Evolutionary conservation across 148 eudicot species (phyloP), one percentile per base, ranked within the genome.

Genomic region (Rhododendron henanense): DNA sequence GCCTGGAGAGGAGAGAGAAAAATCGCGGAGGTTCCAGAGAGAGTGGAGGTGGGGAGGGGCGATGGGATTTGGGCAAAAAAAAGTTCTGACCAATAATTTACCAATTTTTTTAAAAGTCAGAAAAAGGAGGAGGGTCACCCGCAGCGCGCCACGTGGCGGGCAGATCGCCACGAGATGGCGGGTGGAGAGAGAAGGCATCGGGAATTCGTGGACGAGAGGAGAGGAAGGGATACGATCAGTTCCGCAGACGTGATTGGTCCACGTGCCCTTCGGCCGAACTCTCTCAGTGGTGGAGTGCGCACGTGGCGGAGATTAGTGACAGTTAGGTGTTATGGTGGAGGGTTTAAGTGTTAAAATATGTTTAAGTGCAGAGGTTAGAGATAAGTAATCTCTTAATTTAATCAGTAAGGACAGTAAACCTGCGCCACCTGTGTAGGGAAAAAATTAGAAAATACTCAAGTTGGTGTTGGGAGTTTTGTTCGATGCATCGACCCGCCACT

Each of bases 131-230:
- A 51, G 79, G 63, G 83, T 55, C 63, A 82, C 55, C 86, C 73
- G 67, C 25, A 10, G 7, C 1, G n/a, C 15, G 94, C 87, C 96
- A 94, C 95, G 98, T 95, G 94, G 90, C 89, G 47, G 10, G 23
- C 71, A 85, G 82, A 94, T 93, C 94, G 89, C 89, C 85, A 84
- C 63, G 78, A 85, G 79, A 82, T 67, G 94, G 82, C 88, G 89
- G 90, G 79, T 51, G 65, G 85, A 77, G 85, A n/a, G 86, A 79
- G 76, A 88, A 47, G 79, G 87, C 83, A 89, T 88, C 89, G 53
- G 44, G 31, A 94, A 93, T 82, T 92, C 57, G 96, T 93, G 98
- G 96, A 69, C 80, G 90, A 90, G 95, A 93, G 83, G 1, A 41
- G 37, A 86, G 79, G 87, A 81, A 11, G 88, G 87, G 90, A 94